These are phyloP conservation scores for Sporothrix inflata DNA, from an alignment of 2,329 filamentous ascomycete genomes.

Conservation along the genomic window DNA sequence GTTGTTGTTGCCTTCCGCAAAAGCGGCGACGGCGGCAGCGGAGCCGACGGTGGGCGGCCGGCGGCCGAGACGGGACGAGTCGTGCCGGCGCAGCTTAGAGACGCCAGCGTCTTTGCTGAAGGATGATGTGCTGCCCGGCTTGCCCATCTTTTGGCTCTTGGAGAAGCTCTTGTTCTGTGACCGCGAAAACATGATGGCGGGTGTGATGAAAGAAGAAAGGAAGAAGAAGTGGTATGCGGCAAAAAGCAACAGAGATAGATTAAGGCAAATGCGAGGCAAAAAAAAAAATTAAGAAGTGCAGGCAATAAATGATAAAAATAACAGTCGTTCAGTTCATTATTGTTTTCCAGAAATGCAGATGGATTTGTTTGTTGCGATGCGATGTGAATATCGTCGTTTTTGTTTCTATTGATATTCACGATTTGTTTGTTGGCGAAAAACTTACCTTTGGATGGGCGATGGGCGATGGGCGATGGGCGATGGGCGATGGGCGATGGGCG, in stretches of 20 bases:
- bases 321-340: constrained; percentile 17
- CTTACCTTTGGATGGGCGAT: constrained; percentile 17
- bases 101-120: constrained; percentile 60
- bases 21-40: constrained; percentile 41
- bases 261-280: constrained; percentile 1
- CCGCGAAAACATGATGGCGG: constrained; percentile 51
- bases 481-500: constrained; percentile 11
- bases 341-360: neutral
- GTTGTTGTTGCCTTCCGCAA: constrained; percentile 36
- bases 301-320: neutral
- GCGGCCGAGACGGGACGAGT: constrained; percentile 46
- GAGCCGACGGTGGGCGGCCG: constrained; percentile 54
- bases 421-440: neutral
- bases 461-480: constrained; percentile 14
- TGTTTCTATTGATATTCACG: neutral
- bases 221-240: neutral
- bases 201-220: neutral
- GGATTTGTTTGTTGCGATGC: neutral
- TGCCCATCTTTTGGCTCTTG: constrained; percentile 54
- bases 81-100: constrained; percentile 56
- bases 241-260: neutral
- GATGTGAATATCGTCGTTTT: neutral
- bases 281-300: too few species aligned
- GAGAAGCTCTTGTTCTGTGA: constrained; percentile 56
- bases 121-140: constrained; percentile 55